These are phyloP conservation scores for Plasmodium fragile DNA, from an alignment of 169 alveolate genomes.

Conservation along the genomic window DNA sequence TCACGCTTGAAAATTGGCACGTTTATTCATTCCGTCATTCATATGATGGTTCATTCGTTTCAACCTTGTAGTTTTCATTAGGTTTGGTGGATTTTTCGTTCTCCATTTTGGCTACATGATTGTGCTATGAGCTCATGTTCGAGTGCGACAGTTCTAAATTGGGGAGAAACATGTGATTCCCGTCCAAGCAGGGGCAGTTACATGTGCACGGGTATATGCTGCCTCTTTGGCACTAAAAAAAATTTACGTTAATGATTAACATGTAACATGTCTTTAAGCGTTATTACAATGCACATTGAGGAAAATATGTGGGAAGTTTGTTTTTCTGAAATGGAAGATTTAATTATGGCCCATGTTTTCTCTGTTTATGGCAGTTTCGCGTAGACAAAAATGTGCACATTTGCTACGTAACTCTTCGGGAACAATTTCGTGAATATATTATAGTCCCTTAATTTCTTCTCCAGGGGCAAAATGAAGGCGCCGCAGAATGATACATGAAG, in stretches of 20 bases:
- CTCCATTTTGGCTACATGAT: slow-evolving; percentile 6
- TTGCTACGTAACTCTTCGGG: neutral
- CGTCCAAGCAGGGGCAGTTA: neutral
- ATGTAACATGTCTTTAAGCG: neutral
- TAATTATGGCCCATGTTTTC: neutral
- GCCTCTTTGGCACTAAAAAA: neutral
- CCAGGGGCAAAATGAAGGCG: neutral
- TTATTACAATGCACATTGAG: neutral
- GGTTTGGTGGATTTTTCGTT: neutral
- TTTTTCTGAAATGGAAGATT: neutral
- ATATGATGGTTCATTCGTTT: neutral
- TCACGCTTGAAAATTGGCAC: neutral
- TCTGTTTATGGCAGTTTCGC: neutral
- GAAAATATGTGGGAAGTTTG: neutral
- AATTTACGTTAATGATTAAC: neutral
- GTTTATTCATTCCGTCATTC: neutral
- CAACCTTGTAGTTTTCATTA: neutral
- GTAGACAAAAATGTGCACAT: neutral
- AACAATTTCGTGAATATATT: neutral
- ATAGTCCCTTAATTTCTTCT: neutral
- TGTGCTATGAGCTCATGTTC: neutral
- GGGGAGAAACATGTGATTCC: neutral
- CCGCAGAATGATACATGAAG: neutral
- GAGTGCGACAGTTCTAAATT: neutral
- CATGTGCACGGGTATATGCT: neutral